phyloP scores from a whole-genome alignment of 805 yeast genomes.

The Wickerhamiella spandovensis region DNA sequence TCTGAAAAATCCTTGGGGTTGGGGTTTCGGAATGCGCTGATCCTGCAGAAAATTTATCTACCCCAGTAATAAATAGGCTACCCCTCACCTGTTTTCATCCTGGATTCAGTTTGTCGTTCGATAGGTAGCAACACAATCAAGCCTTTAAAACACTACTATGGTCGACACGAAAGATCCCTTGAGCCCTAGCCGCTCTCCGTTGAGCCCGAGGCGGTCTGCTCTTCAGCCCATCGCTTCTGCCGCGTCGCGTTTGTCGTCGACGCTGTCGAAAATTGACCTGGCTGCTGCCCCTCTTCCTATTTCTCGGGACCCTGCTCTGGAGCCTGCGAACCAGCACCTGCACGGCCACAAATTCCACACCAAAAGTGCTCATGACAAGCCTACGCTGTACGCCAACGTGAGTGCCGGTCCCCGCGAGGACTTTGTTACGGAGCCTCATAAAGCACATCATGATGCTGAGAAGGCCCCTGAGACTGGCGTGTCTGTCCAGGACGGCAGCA shows the following conservation, averaged over 20 bases:
- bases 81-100: background rate
- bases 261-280: conserved; percentile 9
- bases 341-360: conserved; percentile 22
- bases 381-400: conserved; percentile 12
- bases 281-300: conserved; percentile 12
- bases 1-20: background rate
- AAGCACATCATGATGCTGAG: conserved; percentile 7
- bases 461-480: background rate
- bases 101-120: background rate
- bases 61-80: background rate
- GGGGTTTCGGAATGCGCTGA: background rate
- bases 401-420: conserved; percentile 12
- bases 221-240: conserved; percentile 1
- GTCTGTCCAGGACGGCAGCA: background rate
- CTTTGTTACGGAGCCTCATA: conserved; percentile 1
- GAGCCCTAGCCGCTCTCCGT: background rate
- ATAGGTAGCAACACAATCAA: background rate
- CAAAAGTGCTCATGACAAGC: conserved; percentile 16
- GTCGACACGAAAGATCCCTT: background rate
- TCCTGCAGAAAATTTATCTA: background rate
- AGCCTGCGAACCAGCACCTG: conserved; percentile 22
- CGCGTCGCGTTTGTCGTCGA: background rate
- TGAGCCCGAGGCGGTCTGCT: background rate
- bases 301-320: conserved; percentile 22
- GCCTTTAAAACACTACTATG: background rate